A percentile compares a stretch with the other conserved stretches of the same genome.
phyloP scores from a whole-genome alignment of 2,329 filamentous ascomycete genomes.

The Talaromyces marneffei region DNA sequence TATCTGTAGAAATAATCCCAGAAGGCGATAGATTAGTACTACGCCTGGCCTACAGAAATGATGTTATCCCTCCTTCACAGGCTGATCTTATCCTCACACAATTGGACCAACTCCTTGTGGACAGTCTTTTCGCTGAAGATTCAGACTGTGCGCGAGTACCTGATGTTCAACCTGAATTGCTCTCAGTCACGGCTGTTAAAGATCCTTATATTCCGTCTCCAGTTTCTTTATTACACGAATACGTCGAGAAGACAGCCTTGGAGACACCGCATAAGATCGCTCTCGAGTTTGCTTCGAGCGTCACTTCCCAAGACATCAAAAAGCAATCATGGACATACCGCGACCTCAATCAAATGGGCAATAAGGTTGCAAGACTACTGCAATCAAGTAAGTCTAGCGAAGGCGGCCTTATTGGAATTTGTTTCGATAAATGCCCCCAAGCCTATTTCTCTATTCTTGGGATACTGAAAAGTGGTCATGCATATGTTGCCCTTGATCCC shows the following conservation, averaged over 20 bases:
- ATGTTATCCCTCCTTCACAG: conserved; percentile 63
- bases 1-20: conserved; percentile 75
- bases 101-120: conserved; percentile 60
- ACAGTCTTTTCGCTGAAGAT: conserved; percentile 51
- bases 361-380: conserved; percentile 65
- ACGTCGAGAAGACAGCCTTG: conserved; percentile 62
- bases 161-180: conserved; percentile 24
- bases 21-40: conserved; percentile 49
- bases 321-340: conserved; percentile 64
- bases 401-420: conserved; percentile 65
- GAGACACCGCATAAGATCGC: conserved; percentile 57
- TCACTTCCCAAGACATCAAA: conserved; percentile 43
- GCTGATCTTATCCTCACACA: conserved; percentile 63
- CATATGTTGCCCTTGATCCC: conserved; percentile 75
- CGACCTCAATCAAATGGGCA: conserved; percentile 65
- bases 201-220: conserved; percentile 53
- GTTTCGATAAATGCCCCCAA: conserved; percentile 79
- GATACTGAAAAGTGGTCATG: conserved; percentile 73
- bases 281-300: conserved; percentile 65
- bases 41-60: conserved; percentile 59
- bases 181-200: conserved; percentile 62
- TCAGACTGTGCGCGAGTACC: conserved; percentile 37
- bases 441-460: conserved; percentile 78
- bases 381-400: conserved; percentile 43
- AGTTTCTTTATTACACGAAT: conserved; percentile 64